Evolutionary conservation across 2,329 filamentous ascomycete species (phyloP), one percentile per base, ranked within the genome.

Genomic region (Pseudopyrenochaeta lycopersici): DNA sequence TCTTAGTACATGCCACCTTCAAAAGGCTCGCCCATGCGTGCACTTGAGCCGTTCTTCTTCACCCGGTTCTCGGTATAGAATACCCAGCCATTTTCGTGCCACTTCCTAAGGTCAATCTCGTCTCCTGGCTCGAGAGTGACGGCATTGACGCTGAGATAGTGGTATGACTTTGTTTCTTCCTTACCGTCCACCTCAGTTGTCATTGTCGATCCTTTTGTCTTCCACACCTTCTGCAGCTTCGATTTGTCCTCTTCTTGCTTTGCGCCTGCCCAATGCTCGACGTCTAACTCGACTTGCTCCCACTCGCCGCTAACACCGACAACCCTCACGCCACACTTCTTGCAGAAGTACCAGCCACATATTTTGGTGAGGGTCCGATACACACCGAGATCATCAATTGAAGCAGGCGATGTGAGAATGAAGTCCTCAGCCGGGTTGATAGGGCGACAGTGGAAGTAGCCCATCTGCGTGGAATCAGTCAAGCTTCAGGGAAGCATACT

Each of bases 331-430:
- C 77, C 81, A 54, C 82, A 84, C 0, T 54, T 76, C 45, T 73
- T 76, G 66, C 81, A 84, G 56, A 81, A 84, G 52, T 79, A 77
- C 69, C 77, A 83, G 47, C 77, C 75, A 6, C 70, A 61, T 4
- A 48, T 54, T 41, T 69, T 64, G 2, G 63, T 48, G 48, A 66
- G 64, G 49, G 73, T 75, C 4, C 64, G 68, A 51, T 83, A 84
- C 49, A 78, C 74, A 15, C 74, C 76, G 2, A 83, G 62, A 10
- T 76, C 76, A 0, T 59, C 47, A 17, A 76, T 52, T 7, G 49
- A 56, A 14, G 64, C 29, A 0, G 82, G 81, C 2, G 75, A 76
- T 2, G 81, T 71, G 9, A 84, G 74, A 7, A 79, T 63, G 63
- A 84, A 84, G 64, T 84, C 80, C 14, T 77, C 64, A 9, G 64